These are phyloP conservation scores for Forsythia viridissima DNA, from an alignment of 257 asterid genomes.

Conservation along the genomic window DNA sequence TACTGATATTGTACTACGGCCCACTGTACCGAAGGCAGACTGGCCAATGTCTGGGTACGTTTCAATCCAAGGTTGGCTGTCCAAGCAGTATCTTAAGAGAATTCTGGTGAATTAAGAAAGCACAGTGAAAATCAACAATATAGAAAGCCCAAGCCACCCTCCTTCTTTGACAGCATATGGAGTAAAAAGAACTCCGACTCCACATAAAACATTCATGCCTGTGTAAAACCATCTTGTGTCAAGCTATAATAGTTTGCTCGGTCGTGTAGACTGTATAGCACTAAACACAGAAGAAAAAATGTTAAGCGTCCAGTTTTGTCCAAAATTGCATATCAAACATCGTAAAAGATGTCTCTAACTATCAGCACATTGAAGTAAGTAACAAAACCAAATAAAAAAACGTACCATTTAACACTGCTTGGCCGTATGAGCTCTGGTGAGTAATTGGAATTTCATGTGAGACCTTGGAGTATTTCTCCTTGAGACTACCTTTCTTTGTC, in stretches of 20 bases:
- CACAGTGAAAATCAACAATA: conserved; percentile 61
- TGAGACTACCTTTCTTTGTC: conserved; percentile 39
- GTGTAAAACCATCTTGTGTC: conserved; percentile 18
- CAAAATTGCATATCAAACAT: background rate
- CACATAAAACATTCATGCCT: conserved; percentile 92
- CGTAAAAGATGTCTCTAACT: background rate
- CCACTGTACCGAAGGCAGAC: conserved; percentile 85
- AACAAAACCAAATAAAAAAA: background rate
- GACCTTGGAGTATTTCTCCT: conserved; percentile 45
- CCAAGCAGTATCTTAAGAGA: conserved; percentile 78
- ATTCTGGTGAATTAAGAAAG: conserved; percentile 92
- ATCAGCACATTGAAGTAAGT: background rate
- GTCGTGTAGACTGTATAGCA: background rate
- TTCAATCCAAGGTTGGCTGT: conserved; percentile 92
- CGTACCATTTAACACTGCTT: conserved; percentile 79
- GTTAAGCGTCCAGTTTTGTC: background rate
- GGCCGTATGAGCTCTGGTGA: conserved; percentile 70
- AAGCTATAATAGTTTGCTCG: background rate
- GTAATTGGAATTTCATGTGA: conserved; percentile 59
- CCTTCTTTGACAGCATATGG: conserved; percentile 95
- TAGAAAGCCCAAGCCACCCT: conserved; percentile 90
- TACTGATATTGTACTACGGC: conserved; percentile 82
- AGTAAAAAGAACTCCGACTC: conserved; percentile 96
- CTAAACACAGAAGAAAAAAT: background rate
- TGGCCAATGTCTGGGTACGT: conserved; percentile 98